Evolutionary conservation across 768 basidiomycete genomes (phyloP).

Genomic region (Lactarius evosmus): DNA sequence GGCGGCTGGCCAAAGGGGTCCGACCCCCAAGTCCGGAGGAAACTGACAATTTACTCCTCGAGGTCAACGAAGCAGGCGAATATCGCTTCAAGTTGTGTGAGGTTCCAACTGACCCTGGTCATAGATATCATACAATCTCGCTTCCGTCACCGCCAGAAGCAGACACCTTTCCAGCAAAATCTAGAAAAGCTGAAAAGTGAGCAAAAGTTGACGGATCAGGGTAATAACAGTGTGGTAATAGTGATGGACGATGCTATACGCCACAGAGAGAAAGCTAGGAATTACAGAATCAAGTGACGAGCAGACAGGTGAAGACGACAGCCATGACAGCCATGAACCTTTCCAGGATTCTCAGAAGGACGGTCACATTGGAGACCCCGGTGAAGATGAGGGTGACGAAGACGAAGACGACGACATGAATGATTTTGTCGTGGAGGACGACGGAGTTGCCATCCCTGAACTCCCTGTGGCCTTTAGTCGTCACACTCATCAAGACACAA

Average conservation of each 20-base stretch:
- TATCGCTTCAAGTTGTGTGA: slow-evolving; percentile 18
- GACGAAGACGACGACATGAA: slow-evolving; percentile 36
- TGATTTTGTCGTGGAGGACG: slow-evolving; percentile 66
- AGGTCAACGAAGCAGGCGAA: slow-evolving; percentile 59
- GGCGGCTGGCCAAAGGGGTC: slow-evolving; percentile 44
- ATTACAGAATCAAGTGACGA: slow-evolving; percentile 29
- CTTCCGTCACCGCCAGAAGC: slow-evolving; percentile 58
- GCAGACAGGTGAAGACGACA: slow-evolving; percentile 26
- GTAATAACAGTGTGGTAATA: neutral
- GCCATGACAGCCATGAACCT: slow-evolving; percentile 31
- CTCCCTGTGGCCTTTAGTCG: slow-evolving; percentile 82
- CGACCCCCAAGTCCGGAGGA: slow-evolving; percentile 43
- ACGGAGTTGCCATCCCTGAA: slow-evolving; percentile 38
- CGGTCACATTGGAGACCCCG: slow-evolving; percentile 38
- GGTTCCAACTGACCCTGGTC: slow-evolving; percentile 9
- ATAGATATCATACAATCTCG: slow-evolving; percentile 63
- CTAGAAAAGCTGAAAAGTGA: slow-evolving; percentile 65
- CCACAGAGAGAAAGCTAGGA: slow-evolving; percentile 14
- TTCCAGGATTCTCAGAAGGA: slow-evolving; percentile 27
- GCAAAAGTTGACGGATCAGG: slow-evolving; percentile 26
- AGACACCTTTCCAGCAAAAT: slow-evolving; percentile 57
- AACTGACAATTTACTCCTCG: slow-evolving; percentile 44
- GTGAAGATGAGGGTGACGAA: slow-evolving; percentile 38
- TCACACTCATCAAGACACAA: slow-evolving; percentile 69
- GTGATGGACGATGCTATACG: neutral